Percentiles rank a stretch among this genome's conserved stretches.
Evolutionary conservation across 1,284 basidiomycete genomes (phyloP).

Genomic region (Apiotrichum brassicae): DNA sequence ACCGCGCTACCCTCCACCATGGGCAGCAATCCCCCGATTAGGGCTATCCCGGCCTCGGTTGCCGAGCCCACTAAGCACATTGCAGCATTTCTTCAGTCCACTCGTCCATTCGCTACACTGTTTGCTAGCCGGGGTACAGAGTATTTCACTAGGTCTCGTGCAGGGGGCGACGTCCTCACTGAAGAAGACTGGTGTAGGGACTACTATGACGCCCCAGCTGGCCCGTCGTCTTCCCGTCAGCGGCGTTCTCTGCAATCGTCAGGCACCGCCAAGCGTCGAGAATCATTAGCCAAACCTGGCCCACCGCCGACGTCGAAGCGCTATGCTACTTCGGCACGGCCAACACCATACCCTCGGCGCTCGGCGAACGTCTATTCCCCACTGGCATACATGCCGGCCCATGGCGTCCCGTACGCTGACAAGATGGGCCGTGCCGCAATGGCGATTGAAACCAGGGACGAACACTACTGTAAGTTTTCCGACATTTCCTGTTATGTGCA

Average conservation of each 20-base stretch:
- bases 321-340: background rate
- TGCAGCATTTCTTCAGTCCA: constrained; percentile 5
- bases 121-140: constrained; percentile 19
- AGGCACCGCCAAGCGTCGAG: background rate
- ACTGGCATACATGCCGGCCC: too few relatives aligned
- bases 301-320: background rate
- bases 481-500: too few relatives aligned
- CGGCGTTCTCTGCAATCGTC: background rate
- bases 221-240: constrained; percentile 1
- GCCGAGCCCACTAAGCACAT: constrained; percentile 14
- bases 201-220: constrained; percentile 2
- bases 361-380: background rate
- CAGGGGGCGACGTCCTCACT: constrained; percentile 31
- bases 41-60: constrained; percentile 8
- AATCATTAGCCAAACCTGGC: background rate
- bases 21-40: constrained; percentile 17
- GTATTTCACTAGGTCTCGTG: constrained; percentile 38
- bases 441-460: too few relatives aligned
- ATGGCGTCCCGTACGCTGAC: too few relatives aligned
- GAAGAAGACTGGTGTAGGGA: constrained; percentile 16
- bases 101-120: constrained; percentile 3
- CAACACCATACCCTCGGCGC: background rate
- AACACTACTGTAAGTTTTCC: too few relatives aligned
- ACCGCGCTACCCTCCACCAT: constrained; percentile 3
- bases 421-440: too few relatives aligned